Base-by-base conservation (phyloP, 805 yeast species). In the Kregervanrija fluxuum region DNA sequence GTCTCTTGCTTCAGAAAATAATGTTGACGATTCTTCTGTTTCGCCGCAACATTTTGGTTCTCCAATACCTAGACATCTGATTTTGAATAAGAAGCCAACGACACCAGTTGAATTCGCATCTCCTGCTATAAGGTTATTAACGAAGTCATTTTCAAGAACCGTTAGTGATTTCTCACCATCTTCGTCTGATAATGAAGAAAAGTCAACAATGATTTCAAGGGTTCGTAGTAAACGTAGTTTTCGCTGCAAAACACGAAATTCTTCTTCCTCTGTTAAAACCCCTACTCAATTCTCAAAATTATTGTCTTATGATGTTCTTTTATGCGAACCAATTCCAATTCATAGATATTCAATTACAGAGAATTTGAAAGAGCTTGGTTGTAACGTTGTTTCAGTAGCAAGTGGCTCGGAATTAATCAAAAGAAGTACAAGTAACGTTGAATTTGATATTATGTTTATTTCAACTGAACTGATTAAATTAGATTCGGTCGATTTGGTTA, bases 321-420 rank as follows among this genome's bases (percentile, higher is more conserved):
- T 88, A 11, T 89, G 96, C 62, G 96, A 88, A 55, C 88, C 93
- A 2, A 85, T 86, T 48, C 93, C 96, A 0, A 83, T 83, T 45
- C 81, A 86, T 52, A 66, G 95, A 40, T 85, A 77, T 55, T 71
- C 86, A 11, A 73, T 82, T 28, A 74, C 79, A 37, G 76, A 73
- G 47, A 71, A 81, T 49, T 67, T 91, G 46, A 86, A 79, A 48
- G 70, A 73, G 42, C 58, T 80, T 17, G 95, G 95, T 1, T 88
- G 95, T 65, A 78, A 82, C 11, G 95, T 88, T 8, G 85, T 86
- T 4, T 70, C 85, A 2, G 84, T 86, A 6, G 69, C 80, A 0
- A 80, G 80, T 47, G 96, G 95, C 1, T 91, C 88, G 48, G 96
- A 89, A 48, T 69, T 89, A 47, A 75, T 89, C 11, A 72, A 93